These are phyloP conservation scores for Diplogelasinospora grovesii DNA, from an alignment of 495 filamentous ascomycete genomes.

Conservation along the genomic window DNA sequence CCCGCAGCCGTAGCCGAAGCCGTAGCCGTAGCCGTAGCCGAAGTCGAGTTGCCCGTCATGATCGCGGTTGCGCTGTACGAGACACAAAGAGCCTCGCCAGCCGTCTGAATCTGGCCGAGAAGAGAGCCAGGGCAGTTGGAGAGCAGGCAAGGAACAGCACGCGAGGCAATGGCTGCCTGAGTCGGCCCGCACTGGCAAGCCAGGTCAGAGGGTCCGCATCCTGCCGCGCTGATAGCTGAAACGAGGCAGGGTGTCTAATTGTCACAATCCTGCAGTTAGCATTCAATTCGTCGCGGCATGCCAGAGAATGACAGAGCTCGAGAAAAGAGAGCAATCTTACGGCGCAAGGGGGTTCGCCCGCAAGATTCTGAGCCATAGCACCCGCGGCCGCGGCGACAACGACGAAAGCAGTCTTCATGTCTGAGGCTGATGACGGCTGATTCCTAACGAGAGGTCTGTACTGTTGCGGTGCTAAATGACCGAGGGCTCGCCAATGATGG, in stretches of 20 bases:
- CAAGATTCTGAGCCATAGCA: conserved; percentile 24
- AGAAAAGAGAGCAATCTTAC: conserved; percentile 10
- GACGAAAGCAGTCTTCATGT: conserved; percentile 23
- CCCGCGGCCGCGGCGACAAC: conserved; percentile 16
- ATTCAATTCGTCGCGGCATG: neutral
- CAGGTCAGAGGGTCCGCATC: conserved; percentile 17
- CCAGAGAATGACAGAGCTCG: neutral
- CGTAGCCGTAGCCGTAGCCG: conserved; percentile 2
- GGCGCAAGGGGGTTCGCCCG: conserved; percentile 30
- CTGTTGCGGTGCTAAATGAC: too few relatives aligned
- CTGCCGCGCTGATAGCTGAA: conserved; percentile 20
- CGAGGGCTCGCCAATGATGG: too few relatives aligned
- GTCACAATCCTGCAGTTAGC: neutral
- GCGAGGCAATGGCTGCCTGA: conserved; percentile 11
- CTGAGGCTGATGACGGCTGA: too few relatives aligned
- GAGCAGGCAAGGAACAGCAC: conserved; percentile 19
- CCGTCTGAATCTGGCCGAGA: conserved; percentile 18
- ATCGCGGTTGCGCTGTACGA: conserved; percentile 10
- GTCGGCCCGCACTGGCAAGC: conserved; percentile 23
- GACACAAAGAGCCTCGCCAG: conserved; percentile 17
- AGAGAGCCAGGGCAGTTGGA: conserved; percentile 8
- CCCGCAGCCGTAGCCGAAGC: neutral
- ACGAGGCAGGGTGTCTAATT: conserved; percentile 21
- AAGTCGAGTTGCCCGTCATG: neutral
- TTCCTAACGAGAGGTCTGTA: too few relatives aligned